Evolutionary conservation across 495 filamentous ascomycete genomes (phyloP), one percentile per base, ranked within the genome.

Genomic region (Lepidopterella palustris): DNA sequence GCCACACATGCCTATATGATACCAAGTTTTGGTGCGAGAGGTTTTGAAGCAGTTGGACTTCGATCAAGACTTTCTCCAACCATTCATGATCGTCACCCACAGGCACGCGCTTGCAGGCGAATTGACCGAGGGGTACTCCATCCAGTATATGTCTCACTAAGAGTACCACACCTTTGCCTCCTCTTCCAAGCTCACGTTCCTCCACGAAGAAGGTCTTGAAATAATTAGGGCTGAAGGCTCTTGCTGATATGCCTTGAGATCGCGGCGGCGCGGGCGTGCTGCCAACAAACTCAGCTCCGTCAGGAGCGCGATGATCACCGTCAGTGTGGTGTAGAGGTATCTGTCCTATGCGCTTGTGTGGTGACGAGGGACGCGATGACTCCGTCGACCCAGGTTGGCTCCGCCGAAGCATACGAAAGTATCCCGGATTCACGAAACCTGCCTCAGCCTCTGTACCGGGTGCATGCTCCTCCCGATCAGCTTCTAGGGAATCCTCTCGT

Each of bases 1-100:
- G 81, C 93, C 93, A 98, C 28, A 96, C 92, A 73, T 95, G 92
- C 5, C 92, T 86, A 70, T 98, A 98, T 0, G 90, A 93, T 0
- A 98, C 95, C n/a, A 98, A 76, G 69, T 98, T 97, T 61, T 90
- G 86, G 70, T 98, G 92, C 0, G 89, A 89, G 3, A 98, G 81
- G 58, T 88, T 87, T 66, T 95, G 91, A 23, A 98, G 80, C 20
- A 97, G 79, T 71, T 92, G 90, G 2, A 97, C 95, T 73, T 98
- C 93, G 27, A 89, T 80, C 51, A 98, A 78, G 4, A 97, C 88
- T 64, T 96, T 97, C 70, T 95, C 88, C 18, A 98, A 74, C 93
- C 93, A 98, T 57, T 88, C 84, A 65, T 96, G 93, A 64, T 97
- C 90, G 68, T 98, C 86, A 23, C 93, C 78, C 57, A 98, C 93